Conservation (phyloP, 2,329 filamentous ascomycete genomes). For the Trichoderma citrinoviride region DNA sequence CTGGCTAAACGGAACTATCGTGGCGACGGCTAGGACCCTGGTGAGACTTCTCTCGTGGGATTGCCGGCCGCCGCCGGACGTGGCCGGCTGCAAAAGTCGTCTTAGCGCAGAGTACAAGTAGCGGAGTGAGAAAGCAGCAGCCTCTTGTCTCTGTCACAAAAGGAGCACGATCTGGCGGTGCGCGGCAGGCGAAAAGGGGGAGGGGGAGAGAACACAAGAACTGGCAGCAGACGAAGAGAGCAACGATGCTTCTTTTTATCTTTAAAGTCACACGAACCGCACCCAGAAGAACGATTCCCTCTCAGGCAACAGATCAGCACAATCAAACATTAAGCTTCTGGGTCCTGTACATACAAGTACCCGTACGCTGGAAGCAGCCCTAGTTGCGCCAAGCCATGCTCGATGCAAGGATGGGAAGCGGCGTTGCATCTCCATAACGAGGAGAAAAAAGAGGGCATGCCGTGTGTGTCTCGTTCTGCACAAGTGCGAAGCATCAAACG, state of each 20-base stretch:
- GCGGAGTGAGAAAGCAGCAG: slow-evolving; percentile 13
- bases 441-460: background rate
- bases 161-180: slow-evolving; percentile 9
- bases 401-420: slow-evolving; percentile 12
- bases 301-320: slow-evolving; percentile 8
- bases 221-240: background rate
- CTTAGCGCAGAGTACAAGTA: background rate
- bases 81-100: background rate
- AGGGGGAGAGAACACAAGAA: background rate
- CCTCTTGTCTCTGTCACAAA: background rate
- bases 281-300: slow-evolving; percentile 1
- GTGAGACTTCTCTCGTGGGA: slow-evolving; percentile 7
- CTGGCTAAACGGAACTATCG: background rate
- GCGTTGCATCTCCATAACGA: slow-evolving; percentile 1
- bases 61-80: background rate
- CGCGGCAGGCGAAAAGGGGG: background rate
- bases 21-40: background rate
- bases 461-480: slow-evolving; percentile 1
- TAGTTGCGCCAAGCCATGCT: background rate
- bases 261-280: too few species aligned
- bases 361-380: slow-evolving; percentile 4
- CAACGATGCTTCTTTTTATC: background rate
- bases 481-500: background rate
- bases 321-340: slow-evolving; percentile 18
- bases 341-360: background rate